A percentile compares a stretch with the other conserved stretches of the same genome.
Conservation (phyloP, 345 rosid species). For the Murraya koenigii region DNA sequence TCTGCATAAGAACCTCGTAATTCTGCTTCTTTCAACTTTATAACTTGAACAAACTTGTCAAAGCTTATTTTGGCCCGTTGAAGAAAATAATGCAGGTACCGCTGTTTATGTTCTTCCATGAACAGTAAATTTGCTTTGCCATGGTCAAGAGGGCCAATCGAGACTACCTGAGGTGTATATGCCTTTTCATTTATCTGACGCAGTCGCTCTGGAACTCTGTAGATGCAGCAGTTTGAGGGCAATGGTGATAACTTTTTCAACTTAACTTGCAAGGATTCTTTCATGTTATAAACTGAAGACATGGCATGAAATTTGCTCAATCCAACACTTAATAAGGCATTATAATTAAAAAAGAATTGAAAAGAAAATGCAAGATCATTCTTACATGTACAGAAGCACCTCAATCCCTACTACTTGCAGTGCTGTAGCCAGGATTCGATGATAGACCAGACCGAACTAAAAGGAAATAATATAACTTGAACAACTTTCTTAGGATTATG, state of each 20-base stretch:
- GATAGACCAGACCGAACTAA: too few species aligned
- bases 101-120: conserved; percentile 14
- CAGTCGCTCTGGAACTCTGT: conserved; percentile 9
- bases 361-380: too few species aligned
- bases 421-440: too few species aligned
- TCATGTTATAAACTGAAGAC: background rate
- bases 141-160: conserved; percentile 22
- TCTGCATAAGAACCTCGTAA: conserved; percentile 14
- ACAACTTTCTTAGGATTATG: too few species aligned
- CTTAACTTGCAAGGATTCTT: background rate
- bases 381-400: too few species aligned
- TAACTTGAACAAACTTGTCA: background rate
- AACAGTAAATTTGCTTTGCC: background rate
- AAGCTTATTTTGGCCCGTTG: background rate
- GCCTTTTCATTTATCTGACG: background rate
- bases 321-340: too few species aligned
- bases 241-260: background rate
- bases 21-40: background rate
- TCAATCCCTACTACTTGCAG: too few species aligned
- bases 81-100: conserved; percentile 12
- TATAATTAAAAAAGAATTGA: too few species aligned
- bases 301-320: too few species aligned
- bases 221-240: conserved; percentile 6
- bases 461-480: too few species aligned
- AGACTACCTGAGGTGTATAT: conserved; percentile 17